Conservation (phyloP, 1,284 basidiomycete species). For the Tylopilus sp. region DNA sequence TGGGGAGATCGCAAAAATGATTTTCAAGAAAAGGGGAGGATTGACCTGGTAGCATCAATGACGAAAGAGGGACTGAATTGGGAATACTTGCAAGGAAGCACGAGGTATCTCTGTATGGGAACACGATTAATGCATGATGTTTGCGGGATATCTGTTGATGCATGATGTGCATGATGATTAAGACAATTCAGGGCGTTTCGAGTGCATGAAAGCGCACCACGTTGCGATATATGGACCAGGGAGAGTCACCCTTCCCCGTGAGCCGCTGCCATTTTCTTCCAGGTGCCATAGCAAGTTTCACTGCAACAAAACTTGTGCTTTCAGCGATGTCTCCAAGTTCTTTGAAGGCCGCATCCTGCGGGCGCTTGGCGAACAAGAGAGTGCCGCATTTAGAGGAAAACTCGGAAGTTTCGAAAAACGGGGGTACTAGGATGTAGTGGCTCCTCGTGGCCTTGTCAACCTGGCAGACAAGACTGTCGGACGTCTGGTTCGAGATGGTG, state of each 20-base stretch:
- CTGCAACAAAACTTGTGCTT: conserved; percentile 35
- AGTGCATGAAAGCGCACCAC: conserved; percentile 50
- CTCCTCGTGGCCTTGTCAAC: conserved; percentile 14
- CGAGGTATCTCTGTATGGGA: conserved; percentile 66
- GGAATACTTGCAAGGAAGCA: conserved; percentile 76
- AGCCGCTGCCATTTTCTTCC: conserved; percentile 58
- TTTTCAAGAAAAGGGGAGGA: conserved; percentile 20
- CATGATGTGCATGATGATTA: conserved; percentile 7
- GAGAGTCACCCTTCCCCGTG: conserved; percentile 52
- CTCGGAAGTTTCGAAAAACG: conserved; percentile 36
- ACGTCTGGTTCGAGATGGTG: conserved; percentile 59
- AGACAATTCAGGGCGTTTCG: conserved; percentile 7
- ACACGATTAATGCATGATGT: conserved; percentile 60
- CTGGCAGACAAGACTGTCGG: conserved; percentile 45
- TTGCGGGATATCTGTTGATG: conserved; percentile 48
- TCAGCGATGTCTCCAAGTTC: conserved; percentile 19
- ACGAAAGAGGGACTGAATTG: conserved; percentile 73
- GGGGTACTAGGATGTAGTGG: conserved; percentile 33
- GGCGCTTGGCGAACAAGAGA: conserved; percentile 28
- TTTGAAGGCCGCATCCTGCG: conserved; percentile 21
- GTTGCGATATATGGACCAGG: conserved; percentile 68
- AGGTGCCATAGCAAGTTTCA: conserved; percentile 33
- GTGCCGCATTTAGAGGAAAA: conserved; percentile 26
- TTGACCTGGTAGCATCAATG: conserved; percentile 79
- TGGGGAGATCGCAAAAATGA: neutral